These are phyloP conservation scores for Pestalotiopsis sp. DNA, from an alignment of 2,329 filamentous ascomycete genomes.

Conservation along the genomic window DNA sequence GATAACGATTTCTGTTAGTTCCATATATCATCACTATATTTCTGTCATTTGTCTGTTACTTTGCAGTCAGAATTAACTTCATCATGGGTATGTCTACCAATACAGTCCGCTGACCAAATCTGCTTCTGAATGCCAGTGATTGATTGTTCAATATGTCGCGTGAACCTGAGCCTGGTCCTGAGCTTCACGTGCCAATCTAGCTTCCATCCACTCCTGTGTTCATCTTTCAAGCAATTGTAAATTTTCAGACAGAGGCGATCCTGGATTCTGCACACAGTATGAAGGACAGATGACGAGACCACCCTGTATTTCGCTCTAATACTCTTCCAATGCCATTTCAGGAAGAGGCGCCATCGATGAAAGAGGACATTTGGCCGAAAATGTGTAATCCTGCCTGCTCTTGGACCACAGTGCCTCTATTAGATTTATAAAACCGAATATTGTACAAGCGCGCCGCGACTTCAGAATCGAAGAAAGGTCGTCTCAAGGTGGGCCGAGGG, in stretches of 20 bases:
- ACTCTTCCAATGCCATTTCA: not conserved
- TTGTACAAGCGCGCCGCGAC: constrained; percentile 6
- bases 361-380: not conserved
- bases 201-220: not conserved
- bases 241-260: not conserved
- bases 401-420: not conserved
- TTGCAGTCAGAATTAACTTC: not conserved
- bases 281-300: not conserved
- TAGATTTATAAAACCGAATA: constrained; percentile 1
- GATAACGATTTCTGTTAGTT: too few species aligned
- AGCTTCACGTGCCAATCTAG: not conserved
- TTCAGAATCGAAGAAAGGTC: not conserved
- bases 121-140: not conserved
- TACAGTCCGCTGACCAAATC: not conserved
- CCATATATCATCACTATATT: too few species aligned
- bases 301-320: not conserved
- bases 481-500: constrained; percentile 1
- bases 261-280: not conserved
- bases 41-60: not conserved
- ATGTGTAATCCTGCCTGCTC: not conserved
- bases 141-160: not conserved
- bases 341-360: not conserved
- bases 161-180: not conserved
- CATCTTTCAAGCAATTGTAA: not conserved
- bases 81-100: not conserved